These are phyloP conservation scores for Nadsonia commutata DNA, from an alignment of 1,139 yeast genomes.

Conservation along the genomic window DNA sequence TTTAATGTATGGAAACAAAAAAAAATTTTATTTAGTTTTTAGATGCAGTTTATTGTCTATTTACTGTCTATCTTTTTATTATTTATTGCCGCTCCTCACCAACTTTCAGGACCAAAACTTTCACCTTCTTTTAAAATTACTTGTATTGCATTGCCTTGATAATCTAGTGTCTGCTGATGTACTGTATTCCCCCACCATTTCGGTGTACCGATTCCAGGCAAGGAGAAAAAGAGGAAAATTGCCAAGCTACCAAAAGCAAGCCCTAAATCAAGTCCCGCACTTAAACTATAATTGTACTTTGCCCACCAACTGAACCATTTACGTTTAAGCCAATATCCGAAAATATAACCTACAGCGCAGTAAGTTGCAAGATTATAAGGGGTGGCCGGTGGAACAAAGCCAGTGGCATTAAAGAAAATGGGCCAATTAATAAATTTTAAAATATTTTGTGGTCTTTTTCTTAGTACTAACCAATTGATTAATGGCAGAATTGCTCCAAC, in stretches of 20 bases:
- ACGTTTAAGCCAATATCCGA: conserved; percentile 36
- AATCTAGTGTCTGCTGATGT: conserved; percentile 16
- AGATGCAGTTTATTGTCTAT: no score
- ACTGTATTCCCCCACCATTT: conserved; percentile 50
- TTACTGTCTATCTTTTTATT: no score
- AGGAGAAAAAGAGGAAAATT: conserved; percentile 31
- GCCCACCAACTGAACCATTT: conserved; percentile 50
- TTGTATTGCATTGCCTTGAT: conserved; percentile 14
- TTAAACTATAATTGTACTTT: conserved; percentile 44
- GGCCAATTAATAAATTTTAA: conserved; percentile 35
- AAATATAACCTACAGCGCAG: conserved; percentile 35
- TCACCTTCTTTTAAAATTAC: conserved; percentile 20
- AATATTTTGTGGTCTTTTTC: conserved; percentile 34
- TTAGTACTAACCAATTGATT: conserved; percentile 32
- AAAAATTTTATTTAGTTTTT: no score
- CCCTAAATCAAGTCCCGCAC: conserved; percentile 39
- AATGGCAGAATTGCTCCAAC: conserved; percentile 33
- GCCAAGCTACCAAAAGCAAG: conserved; percentile 18
- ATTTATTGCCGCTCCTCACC: no score
- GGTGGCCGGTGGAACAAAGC: conserved; percentile 40
- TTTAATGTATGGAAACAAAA: no score
- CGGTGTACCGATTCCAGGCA: conserved; percentile 25
- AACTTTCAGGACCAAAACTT: conserved; percentile 24
- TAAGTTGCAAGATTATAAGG: conserved; percentile 36
- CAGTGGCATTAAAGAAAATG: conserved; percentile 36